Base-by-base conservation (phyloP, 306 rosid species). In the Trifolium repens region DNA sequence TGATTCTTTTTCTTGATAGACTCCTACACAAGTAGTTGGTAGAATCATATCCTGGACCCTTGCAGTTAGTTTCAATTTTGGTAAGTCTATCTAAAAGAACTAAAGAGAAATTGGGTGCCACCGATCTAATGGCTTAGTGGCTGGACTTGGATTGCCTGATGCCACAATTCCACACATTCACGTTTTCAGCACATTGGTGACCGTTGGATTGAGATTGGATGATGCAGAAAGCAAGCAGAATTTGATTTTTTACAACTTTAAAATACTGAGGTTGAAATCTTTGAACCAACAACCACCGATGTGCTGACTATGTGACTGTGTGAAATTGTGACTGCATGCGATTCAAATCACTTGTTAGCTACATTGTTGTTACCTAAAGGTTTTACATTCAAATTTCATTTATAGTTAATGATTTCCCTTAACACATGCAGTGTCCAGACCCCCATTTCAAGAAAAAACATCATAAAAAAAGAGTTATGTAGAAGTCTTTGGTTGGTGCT, bases 381-480 rank as follows among this genome's bases (percentile, higher is more conserved):
- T 43, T 43, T 43, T 11, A 43, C 49, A 17, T 17, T 17, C 19
- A 17, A 17, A 17, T 17, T 17, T 17, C 19, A 17, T 3, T 67
- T 14, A 46, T 22, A 60, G 57, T 55, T 71, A 46, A 64, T 71
- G 49, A 52, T 83, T 61, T 65, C 80, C 47, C n/a, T 14, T 54
- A 43, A 14, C 74, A 43, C 78, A 27, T 85, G 73, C 89, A 94
- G 98, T 94, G 98, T 89, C 97, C 98, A 57, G 98, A 94, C 80
- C 98, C 98, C 27, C 89, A 94, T 88, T 94, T 94, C 79, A 91
- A 94, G 89, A 94, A 84, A 77, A 87, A 87, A 61, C 94, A 94
- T 83, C 97, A 80, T 80, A 91, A 91, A 82, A 88, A 97, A 80
- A 82, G 97, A 85, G 91, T 94, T 78, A 68, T 91, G 40, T 97